Conservation (phyloP, 2,329 filamentous ascomycete species). For the Torrubiella hemipterigena region DNA sequence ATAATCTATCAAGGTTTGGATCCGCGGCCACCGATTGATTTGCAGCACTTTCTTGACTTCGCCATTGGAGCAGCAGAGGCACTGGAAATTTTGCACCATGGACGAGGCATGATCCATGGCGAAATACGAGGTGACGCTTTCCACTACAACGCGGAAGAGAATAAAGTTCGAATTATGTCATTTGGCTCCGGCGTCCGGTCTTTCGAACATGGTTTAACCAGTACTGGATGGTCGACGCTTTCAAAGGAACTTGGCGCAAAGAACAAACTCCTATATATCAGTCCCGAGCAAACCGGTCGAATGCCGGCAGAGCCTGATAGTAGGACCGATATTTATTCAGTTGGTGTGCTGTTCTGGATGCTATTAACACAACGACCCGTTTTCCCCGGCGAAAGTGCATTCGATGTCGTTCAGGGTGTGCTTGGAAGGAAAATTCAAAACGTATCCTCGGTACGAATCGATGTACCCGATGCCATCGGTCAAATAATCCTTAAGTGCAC, state of each 20-base stretch:
- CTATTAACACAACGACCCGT: slow-evolving; percentile 69
- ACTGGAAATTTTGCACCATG: slow-evolving; percentile 82
- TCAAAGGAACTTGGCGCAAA: slow-evolving; percentile 77
- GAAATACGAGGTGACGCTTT: slow-evolving; percentile 87
- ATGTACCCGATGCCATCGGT: slow-evolving; percentile 73
- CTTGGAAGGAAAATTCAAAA: slow-evolving; percentile 66
- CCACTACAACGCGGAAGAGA: slow-evolving; percentile 64
- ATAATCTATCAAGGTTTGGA: slow-evolving; percentile 31
- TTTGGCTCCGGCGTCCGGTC: slow-evolving; percentile 79
- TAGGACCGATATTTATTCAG: slow-evolving; percentile 84
- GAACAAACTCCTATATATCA: slow-evolving; percentile 83
- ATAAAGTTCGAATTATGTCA: slow-evolving; percentile 65
- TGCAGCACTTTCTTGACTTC: slow-evolving; percentile 77
- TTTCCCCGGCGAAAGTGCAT: slow-evolving; percentile 66
- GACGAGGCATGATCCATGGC: slow-evolving; percentile 74
- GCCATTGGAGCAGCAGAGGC: slow-evolving; percentile 81
- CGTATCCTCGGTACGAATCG: slow-evolving; percentile 64
- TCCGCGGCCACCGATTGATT: slow-evolving; percentile 47
- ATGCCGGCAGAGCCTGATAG: slow-evolving; percentile 87
- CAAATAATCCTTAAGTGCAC: slow-evolving; percentile 87
- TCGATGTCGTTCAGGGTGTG: slow-evolving; percentile 87
- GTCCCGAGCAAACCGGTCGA: slow-evolving; percentile 86
- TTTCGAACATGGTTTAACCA: slow-evolving; percentile 81
- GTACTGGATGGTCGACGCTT: slow-evolving; percentile 73
- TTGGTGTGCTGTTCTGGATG: slow-evolving; percentile 83